Evolutionary conservation across 2,329 filamentous ascomycete species (phyloP).

Genomic region (Aspergillus jensenii): DNA sequence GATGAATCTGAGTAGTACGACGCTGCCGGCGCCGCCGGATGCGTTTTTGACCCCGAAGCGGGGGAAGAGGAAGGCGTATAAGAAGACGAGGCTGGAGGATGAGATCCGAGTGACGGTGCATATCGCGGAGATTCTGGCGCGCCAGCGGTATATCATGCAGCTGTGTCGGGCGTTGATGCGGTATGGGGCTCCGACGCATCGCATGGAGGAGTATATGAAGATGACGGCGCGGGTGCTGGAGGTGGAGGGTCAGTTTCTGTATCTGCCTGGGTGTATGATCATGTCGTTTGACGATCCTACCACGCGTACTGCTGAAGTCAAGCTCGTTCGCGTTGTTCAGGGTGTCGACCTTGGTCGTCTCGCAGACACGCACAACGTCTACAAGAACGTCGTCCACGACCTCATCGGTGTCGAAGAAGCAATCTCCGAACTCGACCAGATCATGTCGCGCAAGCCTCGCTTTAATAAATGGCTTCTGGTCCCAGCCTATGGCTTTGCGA

Average conservation of each 20-base stretch:
- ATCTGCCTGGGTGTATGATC: conserved; percentile 92
- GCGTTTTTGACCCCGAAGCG: conserved; percentile 23
- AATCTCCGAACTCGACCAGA: conserved; percentile 49
- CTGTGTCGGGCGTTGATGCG: conserved; percentile 86
- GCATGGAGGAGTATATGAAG: conserved; percentile 85
- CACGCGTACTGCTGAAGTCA: conserved; percentile 51
- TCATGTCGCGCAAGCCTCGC: conserved; percentile 58
- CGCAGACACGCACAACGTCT: conserved; percentile 48
- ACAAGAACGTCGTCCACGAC: conserved; percentile 52
- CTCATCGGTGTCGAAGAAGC: conserved; percentile 50
- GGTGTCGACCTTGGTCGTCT: conserved; percentile 48
- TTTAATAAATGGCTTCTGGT: conserved; percentile 59
- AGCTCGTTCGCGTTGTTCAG: conserved; percentile 45
- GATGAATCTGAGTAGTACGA: conserved; percentile 36
- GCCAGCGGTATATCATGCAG: conserved; percentile 81
- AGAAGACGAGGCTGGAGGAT: conserved; percentile 41
- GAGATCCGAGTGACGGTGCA: conserved; percentile 62
- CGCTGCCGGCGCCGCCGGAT: conserved; percentile 29
- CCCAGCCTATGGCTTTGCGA: conserved; percentile 72
- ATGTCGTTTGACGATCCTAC: conserved; percentile 72
- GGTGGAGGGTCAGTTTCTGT: conserved; percentile 88
- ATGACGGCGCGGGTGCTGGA: conserved; percentile 87
- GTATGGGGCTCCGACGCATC: conserved; percentile 89
- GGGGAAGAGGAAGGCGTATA: conserved; percentile 18
- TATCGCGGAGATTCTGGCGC: conserved; percentile 70